Base-by-base conservation (phyloP, 495 filamentous ascomycete genomes). In the Podospora fimiseda region DNA sequence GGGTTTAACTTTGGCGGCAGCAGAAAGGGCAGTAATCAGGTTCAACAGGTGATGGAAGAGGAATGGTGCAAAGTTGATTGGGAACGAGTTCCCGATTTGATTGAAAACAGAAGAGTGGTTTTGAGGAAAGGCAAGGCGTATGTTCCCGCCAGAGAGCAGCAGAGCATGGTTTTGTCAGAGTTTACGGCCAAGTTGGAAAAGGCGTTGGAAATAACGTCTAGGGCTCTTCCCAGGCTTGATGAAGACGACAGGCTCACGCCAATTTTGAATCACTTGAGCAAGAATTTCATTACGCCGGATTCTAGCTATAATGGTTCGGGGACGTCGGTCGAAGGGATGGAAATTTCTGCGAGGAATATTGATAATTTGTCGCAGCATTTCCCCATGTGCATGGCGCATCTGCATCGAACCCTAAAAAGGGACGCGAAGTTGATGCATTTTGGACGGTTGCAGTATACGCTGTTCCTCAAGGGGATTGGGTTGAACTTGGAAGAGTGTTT, bases 391-490 rank as follows among this genome's bases (percentile, higher is more conserved):
- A 97, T 97, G 94, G 80, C 81, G 22, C 86, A 90, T 62, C 75
- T 97, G 39, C 94, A 99, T 66, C 82, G 79, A 44, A 85, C 81
- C 9, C 74, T 99, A 16, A 85, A 88, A 51, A 85, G 87, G 56
- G 89, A 92, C 65, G 82, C 83, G 24, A 88, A 97, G 52, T 74
- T 99, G 48, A 96, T 95, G 63, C 91, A 99, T 68, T 95, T 77
- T 59, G 94, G 90, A 14, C 88, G 94, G 54, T 78, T 96, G 18
- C 94, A 99, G 71, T 99, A 97, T 74, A 88, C 86, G 0, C 80
- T 99, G 16, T 99, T 99, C 79, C 79, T 99, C 52, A 99, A 99
- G 74, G 94, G 94, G 27, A 88, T 99, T 55, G 94, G 94, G 0
- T 77, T 99, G 9, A 88, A 80, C 46, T 75, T 97, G 8, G 89